Base-by-base conservation (phyloP, 352 stramenopile genomes). In the Globisporangium mamillatum region DNA sequence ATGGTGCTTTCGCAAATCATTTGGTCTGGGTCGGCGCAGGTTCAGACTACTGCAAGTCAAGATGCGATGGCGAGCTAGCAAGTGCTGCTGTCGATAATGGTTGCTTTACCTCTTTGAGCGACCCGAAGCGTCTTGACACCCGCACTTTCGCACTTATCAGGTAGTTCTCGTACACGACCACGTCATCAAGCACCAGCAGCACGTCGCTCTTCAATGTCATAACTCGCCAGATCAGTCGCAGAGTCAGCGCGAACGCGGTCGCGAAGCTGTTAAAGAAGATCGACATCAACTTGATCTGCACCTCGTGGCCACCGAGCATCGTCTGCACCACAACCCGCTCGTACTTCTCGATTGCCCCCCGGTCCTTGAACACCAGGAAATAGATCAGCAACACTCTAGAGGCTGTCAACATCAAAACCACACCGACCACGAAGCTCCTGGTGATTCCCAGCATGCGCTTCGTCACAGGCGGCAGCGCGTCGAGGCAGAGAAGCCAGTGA, bases 71-170 rank as follows among this genome's bases (percentile, higher is more conserved):
- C 34, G 7, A 12, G 34, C 4, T 38, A 2, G 34, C 34, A 38
- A 38, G 34, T 0, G 32, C 32, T 36, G 32, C 25, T 29, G 27
- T 3, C 2, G 27, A 12, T 38, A 38, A 1, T 38, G 34, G 8
- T 8, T 38, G 34, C 0, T 12, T 38, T 38, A 4, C 12, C 34
- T 38, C 34, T 8, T 38, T 53, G n/a, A 46, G 93, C 79, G 61
- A 85, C 86, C 24, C 93, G 79, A 57, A 93, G 79, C 60, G 79
- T 71, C 81, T 88, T 18, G 84, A 80, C 36, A 75, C 36, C 41
- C 67, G 71, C 71, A 92, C 80, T 46, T 93, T 2, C 68, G 77
- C 32, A 67, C 73, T 27, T 76, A 74, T 66, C n/a, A 64, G 6
- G 56, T 63, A 65, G 41, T 65, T 73, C 36, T 64, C 62, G 34